Evolutionary conservation across 306 rosid species (phyloP), one percentile per base, ranked within the genome.

Genomic region (Malus asiatica): DNA sequence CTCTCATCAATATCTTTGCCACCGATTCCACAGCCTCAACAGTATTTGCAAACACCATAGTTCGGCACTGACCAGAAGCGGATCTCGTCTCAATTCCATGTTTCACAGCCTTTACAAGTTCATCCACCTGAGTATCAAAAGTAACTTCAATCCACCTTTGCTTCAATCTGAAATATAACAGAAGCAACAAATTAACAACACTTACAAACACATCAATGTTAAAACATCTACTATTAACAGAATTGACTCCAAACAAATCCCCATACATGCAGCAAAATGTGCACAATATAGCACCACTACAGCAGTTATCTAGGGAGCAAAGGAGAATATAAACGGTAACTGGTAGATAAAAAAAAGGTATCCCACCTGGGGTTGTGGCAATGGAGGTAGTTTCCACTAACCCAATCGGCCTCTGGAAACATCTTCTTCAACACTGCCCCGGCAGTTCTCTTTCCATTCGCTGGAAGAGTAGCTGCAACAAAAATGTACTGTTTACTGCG

Each of bases 401-500:
- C 93, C 99, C 99, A 90, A 46, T 59, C 72, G 58, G 97, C 93
- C 81, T 84, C 91, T 27, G 99, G 91, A 89, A 92, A 95, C 97
- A 92, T 84, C 74, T 90, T 81, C 70, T 91, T 90, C 84, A 95
- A 80, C 67, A 88, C 75, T 53, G 80, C 90, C 70, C 97, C 99
- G 8, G 97, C 97, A 63, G 99, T 92, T 86, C 88, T 92, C 91
- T 92, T 95, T 78, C 97, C 99, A 82, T 95, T 95, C 65, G 82
- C 85, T 14, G 99, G 99, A 81, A 95, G 99, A 61, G 99, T 95
- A 68, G 99, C 97, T 22, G 99, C 99, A 81, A 92, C 91, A 84
- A 95, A 95, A 81, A 95, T 80, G 81, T 92, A 95, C 77, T 95
- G 97, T 83, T 95, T 92, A 78, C 97, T 92, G 69, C 96, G 93